Base-by-base conservation (phyloP, 1,284 basidiomycete species). In the Sanghuangporus weigelae region DNA sequence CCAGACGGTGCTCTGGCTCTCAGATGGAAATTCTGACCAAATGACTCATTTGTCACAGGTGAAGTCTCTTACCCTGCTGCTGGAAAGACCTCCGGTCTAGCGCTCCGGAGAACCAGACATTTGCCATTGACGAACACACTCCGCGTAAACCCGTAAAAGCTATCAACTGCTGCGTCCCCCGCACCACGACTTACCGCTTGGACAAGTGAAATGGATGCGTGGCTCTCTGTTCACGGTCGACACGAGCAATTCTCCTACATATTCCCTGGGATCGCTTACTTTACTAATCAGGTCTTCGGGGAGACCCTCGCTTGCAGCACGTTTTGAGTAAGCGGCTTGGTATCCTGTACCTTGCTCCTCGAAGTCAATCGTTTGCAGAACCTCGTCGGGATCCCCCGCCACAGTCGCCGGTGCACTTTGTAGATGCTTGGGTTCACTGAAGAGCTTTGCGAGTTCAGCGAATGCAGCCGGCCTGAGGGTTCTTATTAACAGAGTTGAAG, bases 341-440 rank as follows among this genome's bases (percentile, higher is more conserved):
- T 98, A 99, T 0, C 94, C 93, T 3, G 89, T 86, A 7, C 90
- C 82, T 72, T 91, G 89, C 71, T 93, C 96, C 72, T 98, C 96
- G 67, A 87, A 88, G 74, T 98, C 96, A 53, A 96, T 84, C 49
- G 85, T 83, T 0, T 90, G 90, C 40, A 93, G 71, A 0, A 86
- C 89, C 0, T 81, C 83, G 55, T 84, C 78, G 1, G 86, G 72
- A 63, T 92, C 86, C 26, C 84, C 76, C 16, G 68, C 80, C n/a
- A 73, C 76, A 1, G 73, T 73, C 56, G 78, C 75, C 55, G 78
- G 79, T 2, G 74, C 71, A 16, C 75, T 78, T 4, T 77, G 81
- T 59, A 93, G 80, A 66, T 90, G 84, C 68, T 92, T 85, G 0
- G 89, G 85, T 64, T 93, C 84, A 61, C 79, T 81, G 76, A 95